Evolutionary conservation across 805 yeast species (phyloP), one percentile per base, ranked within the genome.

Genomic region (Metschnikowia reukaufii): DNA sequence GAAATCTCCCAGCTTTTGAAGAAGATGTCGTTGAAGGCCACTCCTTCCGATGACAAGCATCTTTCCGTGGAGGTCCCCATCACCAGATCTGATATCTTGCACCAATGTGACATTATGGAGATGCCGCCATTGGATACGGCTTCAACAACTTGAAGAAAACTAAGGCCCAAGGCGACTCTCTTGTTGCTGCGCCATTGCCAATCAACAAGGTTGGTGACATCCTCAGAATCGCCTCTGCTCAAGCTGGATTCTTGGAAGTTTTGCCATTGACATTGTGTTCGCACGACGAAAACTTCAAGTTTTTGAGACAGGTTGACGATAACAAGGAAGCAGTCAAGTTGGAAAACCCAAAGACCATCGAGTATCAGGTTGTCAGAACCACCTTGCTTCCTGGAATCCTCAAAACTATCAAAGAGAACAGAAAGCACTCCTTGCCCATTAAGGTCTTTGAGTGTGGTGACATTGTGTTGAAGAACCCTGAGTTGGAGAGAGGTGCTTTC

Each of bases 31-130:
- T 77, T 94, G 55, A 66, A 65, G 45, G 94, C 95, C 19, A 61
- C 65, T 16, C 80, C 82, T 27, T 57, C 64, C 1, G 76, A 79
- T 54, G 59, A 69, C 6, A 74, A 82, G 52, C 63, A 79, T 33
- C 63, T 88, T 42, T 81, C 82, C 43, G 91, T 90, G 47, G 64
- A 70, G 32, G 81, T 94, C 49, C 99, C 99, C 53, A 84, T 88
- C 61, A 94, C 99, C 32, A 86, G 99, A 75, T 84, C 98, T 9
- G 99, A 94, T 69, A 80, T 94, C 52, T 77, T 94, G 61, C 99
- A 94, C 69, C 96, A 89, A 66, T 92, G 98, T 77, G 99, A 94
- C 70, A 84, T 94, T 56, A 88, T 94, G 96, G 99, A 94, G 99
- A 94, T 68, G 96, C 92, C 40, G 99, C 97, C 39, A 86, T 94